Conservation (phyloP, 208 protist genomes). For the Jaenimonas drosophilae region DNA sequence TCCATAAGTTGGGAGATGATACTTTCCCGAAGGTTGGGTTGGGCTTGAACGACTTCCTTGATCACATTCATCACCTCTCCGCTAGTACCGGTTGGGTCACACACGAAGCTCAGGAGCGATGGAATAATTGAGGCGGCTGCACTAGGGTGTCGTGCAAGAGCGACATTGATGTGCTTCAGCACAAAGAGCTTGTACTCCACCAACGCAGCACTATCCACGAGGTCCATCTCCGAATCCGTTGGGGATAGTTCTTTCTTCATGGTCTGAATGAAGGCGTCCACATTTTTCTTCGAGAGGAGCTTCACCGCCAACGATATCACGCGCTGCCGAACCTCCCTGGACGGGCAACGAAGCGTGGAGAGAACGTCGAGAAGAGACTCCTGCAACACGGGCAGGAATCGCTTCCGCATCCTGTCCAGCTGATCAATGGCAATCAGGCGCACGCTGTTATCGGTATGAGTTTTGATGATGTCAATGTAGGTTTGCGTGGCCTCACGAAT, state of each 20-base stretch:
- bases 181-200: constrained; percentile 65
- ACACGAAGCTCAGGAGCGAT: constrained; percentile 93
- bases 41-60: constrained; percentile 89
- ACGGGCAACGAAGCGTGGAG: constrained; percentile 78
- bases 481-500: constrained; percentile 88
- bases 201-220: constrained; percentile 1
- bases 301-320: constrained; percentile 91
- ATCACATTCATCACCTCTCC: constrained; percentile 92
- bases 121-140: constrained; percentile 71
- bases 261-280: constrained; percentile 87
- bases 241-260: constrained; percentile 97
- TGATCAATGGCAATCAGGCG: constrained; percentile 96
- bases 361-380: constrained; percentile 95
- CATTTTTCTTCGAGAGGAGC: constrained; percentile 89
- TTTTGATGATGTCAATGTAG: constrained; percentile 91
- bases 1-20: constrained; percentile 48
- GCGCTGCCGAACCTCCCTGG: constrained; percentile 93
- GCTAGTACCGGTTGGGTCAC: constrained; percentile 59
- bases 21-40: constrained; percentile 70
- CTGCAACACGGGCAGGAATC: constrained; percentile 83
- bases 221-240: constrained; percentile 5
- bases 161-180: constrained; percentile 89
- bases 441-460: constrained; percentile 97
- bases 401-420: constrained; percentile 86
- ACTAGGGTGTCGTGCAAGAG: constrained; percentile 84